Base-by-base conservation (phyloP, 257 asterid genomes). In the Gentiana straminea region DNA sequence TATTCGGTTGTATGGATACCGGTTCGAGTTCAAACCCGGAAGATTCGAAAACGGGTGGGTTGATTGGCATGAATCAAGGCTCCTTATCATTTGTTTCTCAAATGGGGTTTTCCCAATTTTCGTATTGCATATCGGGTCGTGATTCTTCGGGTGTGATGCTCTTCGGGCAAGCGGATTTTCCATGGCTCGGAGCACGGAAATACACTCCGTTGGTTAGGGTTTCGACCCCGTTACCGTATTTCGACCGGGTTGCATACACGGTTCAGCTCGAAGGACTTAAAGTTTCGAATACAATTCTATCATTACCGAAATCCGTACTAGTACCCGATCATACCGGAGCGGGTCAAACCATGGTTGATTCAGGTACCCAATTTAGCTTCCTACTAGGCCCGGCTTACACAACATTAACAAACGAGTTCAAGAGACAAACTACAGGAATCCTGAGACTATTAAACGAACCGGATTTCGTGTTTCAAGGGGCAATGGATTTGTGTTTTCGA, bases 291-390 rank as follows among this genome's bases (percentile, higher is more conserved):
- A 73, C 73, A 38, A 49, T 80, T 8, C 74, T 87, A 32, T 71
- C 75, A 0, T 13, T 87, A 12, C 89, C 89, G 7, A 74, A 73
- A 35, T 73, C 93, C 15, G 57, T 73, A 0, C 71, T 54, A 56
- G 81, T 57, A 7, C 93, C 93, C 2, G 90, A 87, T 52, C 94
- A 87, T 58, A 87, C 94, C 32, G 96, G 96, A 0, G 96, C 93
- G 47, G 96, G 96, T 4, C 96, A 87, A 44, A 84, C 96, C 11
- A 87, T 80, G 86, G 86, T 87, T 5, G 94, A 87, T 46, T 84
- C 96, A 13, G 96, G 94, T n/a, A 87, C 96, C 7, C 94, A 87
- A 61, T 84, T 82, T 70, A 86, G 83, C 0, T 80, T 78, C 75
- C 38, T 84, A 2, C 77, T 81, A 35, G 89, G 94, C 35, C 76